Evolutionary conservation across 495 filamentous ascomycete genomes (phyloP), one percentile per base, ranked within the genome.

Genomic region (Podospora comata): DNA sequence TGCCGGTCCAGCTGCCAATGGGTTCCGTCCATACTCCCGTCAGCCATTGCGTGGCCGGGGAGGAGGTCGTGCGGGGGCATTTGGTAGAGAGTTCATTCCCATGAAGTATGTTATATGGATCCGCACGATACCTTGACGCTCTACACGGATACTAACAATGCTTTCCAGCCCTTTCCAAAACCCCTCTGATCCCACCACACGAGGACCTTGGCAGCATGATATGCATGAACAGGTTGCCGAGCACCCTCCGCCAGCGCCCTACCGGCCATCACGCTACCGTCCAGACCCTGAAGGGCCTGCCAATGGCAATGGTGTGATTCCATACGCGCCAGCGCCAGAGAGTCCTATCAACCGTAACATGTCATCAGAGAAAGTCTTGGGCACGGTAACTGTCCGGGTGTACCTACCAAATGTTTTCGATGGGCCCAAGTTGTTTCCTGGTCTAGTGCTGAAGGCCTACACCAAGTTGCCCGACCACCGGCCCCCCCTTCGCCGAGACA

Each of bases 381-480:
- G 92, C 54, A 94, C 91, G 75, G 87, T 91, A 16, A 90, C 92
- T 65, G 87, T 98, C 64, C 86, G 93, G 53, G 91, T 99, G 19
- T 77, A 64, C 61, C 89, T 86, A 70, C 80, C 97, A 39, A 85
- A 88, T 2, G 87, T 88, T 9, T 91, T 96, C 89, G 83, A 87
- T 64, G 84, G 85, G 28, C 87, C 92, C 2, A 86, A 91, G 64
- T 75, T 83, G 55, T 92, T 94, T 72, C 77, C 90, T 27, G 85
- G 87, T 39, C 86, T 97, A 59, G 86, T 90, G 62, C 86, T 94
- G 62, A 92, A 90, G 74, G 89, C 92, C 68, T 92, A 99, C 77
- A 97, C 93, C 28, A 93, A 93, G 67, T 86, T 99, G 39, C 95
- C 95, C 67, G 92, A 97, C 73, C 95, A 98, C 78, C 89, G 95